Evolutionary conservation across 768 basidiomycete genomes (phyloP).

Genomic region (Tulasnella sp.): DNA sequence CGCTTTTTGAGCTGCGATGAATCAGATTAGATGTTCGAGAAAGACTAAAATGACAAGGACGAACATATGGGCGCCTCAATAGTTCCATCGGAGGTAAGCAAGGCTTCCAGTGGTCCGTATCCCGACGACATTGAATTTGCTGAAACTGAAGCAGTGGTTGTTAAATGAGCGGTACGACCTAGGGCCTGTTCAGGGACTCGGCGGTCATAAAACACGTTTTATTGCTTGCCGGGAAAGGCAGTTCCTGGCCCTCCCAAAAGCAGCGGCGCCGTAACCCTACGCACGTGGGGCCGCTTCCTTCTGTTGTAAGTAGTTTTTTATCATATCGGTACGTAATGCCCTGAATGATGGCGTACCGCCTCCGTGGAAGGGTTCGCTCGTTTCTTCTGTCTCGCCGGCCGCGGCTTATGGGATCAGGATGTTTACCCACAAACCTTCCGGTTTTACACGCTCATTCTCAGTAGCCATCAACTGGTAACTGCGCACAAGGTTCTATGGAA

Average conservation of each 20-base stretch:
- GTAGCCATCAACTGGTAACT: too few species aligned
- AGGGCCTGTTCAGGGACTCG: background rate
- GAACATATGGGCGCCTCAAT: background rate
- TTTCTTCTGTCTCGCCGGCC: too few species aligned
- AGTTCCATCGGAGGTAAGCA: background rate
- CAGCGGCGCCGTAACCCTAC: background rate
- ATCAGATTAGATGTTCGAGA: background rate
- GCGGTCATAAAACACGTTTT: background rate
- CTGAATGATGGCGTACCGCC: too few species aligned
- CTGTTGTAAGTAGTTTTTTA: too few species aligned
- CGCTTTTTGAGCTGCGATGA: background rate
- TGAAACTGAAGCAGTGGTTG: background rate
- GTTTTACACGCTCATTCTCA: too few species aligned
- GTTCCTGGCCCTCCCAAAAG: background rate
- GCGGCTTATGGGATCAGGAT: too few species aligned
- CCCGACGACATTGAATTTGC: background rate
- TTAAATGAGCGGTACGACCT: background rate
- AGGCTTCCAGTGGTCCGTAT: background rate
- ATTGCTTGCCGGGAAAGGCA: background rate
- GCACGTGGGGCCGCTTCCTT: background rate
- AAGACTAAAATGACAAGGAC: background rate
- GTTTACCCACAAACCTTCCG: too few species aligned
- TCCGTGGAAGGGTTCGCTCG: too few species aligned
- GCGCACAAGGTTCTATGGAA: too few species aligned
- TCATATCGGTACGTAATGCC: too few species aligned